These are phyloP conservation scores for Nemania sp. DNA, from an alignment of 2,329 filamentous ascomycete genomes.

Conservation along the genomic window DNA sequence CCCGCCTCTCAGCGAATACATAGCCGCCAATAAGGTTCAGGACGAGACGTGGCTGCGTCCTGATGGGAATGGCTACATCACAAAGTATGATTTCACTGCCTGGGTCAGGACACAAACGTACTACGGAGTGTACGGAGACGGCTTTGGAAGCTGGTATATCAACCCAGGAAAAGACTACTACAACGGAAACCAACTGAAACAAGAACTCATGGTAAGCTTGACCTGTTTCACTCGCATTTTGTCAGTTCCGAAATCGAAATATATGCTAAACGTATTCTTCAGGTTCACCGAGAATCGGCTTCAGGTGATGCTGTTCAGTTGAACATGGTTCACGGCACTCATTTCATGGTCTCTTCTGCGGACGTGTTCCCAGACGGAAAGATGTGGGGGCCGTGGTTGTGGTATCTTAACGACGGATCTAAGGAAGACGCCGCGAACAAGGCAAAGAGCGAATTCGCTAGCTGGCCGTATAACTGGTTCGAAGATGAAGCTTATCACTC, in stretches of 20 bases:
- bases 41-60: slow-evolving; percentile 56
- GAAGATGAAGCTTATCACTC: slow-evolving; percentile 50
- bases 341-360: slow-evolving; percentile 44
- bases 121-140: slow-evolving; percentile 54
- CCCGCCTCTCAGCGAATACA: slow-evolving; percentile 48
- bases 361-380: slow-evolving; percentile 46
- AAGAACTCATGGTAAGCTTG: slow-evolving; percentile 49
- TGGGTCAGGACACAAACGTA: slow-evolving; percentile 46
- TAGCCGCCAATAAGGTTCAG: slow-evolving; percentile 51
- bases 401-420: slow-evolving; percentile 53
- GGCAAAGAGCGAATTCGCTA: slow-evolving; percentile 45
- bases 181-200: slow-evolving; percentile 56
- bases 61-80: slow-evolving; percentile 51
- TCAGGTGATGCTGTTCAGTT: slow-evolving; percentile 56
- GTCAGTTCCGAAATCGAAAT: background rate
- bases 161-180: slow-evolving; percentile 55
- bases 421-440: slow-evolving; percentile 46
- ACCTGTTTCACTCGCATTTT: background rate
- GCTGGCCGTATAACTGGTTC: slow-evolving; percentile 56
- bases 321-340: slow-evolving; percentile 58
- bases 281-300: slow-evolving; percentile 51
- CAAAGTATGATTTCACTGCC: slow-evolving; percentile 51
- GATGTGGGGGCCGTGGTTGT: slow-evolving; percentile 49
- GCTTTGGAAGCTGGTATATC: slow-evolving; percentile 56
- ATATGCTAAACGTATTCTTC: background rate